A percentile compares a stretch with the other conserved stretches of the same genome.
phyloP scores from a whole-genome alignment of 2,329 filamentous ascomycete genomes.

The Septoria petroselini region DNA sequence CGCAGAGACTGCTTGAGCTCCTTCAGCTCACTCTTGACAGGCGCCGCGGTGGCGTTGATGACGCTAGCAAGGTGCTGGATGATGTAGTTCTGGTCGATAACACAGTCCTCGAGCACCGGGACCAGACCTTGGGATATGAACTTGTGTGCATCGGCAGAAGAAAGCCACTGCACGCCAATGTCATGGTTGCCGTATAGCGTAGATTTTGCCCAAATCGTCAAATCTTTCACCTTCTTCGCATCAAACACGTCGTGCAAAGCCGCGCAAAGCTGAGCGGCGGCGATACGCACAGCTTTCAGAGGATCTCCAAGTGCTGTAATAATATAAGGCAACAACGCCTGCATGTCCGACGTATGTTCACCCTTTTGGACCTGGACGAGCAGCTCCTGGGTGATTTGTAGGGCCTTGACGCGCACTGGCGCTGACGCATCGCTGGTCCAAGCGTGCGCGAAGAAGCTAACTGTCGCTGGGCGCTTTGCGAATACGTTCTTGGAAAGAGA shows the following conservation, averaged over 20 bases:
- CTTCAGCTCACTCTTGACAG: slow-evolving; percentile 20
- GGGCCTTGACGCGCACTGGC: slow-evolving; percentile 19
- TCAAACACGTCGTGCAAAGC: slow-evolving; percentile 17
- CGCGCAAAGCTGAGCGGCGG: slow-evolving; percentile 37
- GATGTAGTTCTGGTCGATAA: slow-evolving; percentile 73
- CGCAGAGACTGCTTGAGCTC: slow-evolving; percentile 62
- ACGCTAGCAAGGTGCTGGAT: slow-evolving; percentile 59
- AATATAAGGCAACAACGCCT: slow-evolving; percentile 78
- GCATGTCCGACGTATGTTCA: slow-evolving; percentile 53
- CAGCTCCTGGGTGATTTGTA: slow-evolving; percentile 18
- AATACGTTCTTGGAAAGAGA: slow-evolving; percentile 18
- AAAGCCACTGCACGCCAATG: slow-evolving; percentile 55
- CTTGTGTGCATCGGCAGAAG: slow-evolving; percentile 56
- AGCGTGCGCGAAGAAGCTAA: slow-evolving; percentile 24
- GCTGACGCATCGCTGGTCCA: slow-evolving; percentile 21
- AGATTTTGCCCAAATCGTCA: slow-evolving; percentile 53
- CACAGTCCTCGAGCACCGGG: slow-evolving; percentile 77
- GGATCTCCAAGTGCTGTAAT: slow-evolving; percentile 54
- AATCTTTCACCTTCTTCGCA: slow-evolving; percentile 18
- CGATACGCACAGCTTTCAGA: slow-evolving; percentile 57
- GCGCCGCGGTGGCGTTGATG: slow-evolving; percentile 48
- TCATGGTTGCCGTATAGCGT: slow-evolving; percentile 61
- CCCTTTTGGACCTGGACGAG: slow-evolving; percentile 16
- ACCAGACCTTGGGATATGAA: slow-evolving; percentile 66
- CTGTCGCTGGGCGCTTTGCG: slow-evolving; percentile 16